Percentiles rank a stretch among this genome's conserved stretches.
Evolutionary conservation across 306 rosid species (phyloP).

Genomic region (Elaeagnus macrophylla): DNA sequence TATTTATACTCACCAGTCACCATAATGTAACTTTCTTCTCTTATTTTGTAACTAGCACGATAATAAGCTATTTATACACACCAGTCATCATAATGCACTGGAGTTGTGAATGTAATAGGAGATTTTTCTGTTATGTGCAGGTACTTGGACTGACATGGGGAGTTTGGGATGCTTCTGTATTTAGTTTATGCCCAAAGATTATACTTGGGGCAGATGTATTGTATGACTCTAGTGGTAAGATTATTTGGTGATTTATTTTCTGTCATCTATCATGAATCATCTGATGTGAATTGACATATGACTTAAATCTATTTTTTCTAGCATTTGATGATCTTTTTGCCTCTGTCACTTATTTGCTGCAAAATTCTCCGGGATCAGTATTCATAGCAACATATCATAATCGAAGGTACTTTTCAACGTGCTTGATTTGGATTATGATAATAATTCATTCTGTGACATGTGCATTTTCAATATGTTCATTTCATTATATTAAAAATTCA

Average conservation of each 20-base stretch:
- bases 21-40: no score
- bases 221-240: conserved; percentile 66
- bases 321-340: conserved; percentile 87
- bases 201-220: conserved; percentile 86
- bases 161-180: conserved; percentile 68
- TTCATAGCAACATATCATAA: conserved; percentile 76
- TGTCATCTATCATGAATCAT: conserved; percentile 3
- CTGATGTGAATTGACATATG: conserved; percentile 22
- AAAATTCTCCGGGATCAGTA: conserved; percentile 51
- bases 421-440: conserved; percentile 17
- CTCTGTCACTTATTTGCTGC: conserved; percentile 62
- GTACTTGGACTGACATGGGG: conserved; percentile 83
- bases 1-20: no score
- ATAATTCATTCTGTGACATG: not conserved
- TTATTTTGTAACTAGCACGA: no score
- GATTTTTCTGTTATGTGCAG: conserved; percentile 24
- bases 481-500: conserved; percentile 1
- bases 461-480: not conserved
- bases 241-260: not conserved
- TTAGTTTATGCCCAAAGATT: conserved; percentile 54
- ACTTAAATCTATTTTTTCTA: conserved; percentile 16
- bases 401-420: conserved; percentile 46
- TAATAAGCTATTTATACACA: no score
- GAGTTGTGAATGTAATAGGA: conserved; percentile 14
- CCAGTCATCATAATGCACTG: not conserved